Evolutionary conservation across 768 basidiomycete species (phyloP), one percentile per base, ranked within the genome.

Genomic region (Gymnopilus junonius): DNA sequence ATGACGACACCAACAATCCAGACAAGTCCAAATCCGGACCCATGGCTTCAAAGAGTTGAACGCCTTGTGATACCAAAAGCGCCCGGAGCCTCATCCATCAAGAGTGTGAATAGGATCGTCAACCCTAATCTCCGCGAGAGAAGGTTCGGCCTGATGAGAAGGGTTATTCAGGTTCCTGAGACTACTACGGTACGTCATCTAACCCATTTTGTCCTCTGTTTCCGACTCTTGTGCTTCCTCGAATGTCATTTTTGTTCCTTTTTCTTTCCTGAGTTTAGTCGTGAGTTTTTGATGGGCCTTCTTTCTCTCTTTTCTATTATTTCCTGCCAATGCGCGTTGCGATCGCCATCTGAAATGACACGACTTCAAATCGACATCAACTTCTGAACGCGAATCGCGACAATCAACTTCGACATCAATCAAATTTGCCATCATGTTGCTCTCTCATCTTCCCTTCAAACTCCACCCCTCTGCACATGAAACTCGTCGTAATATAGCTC

Each of bases 401-500:
- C 32, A 37, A 55, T 56, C 58, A 56, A 59, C 63, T 17, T 58
- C 59, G 31, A 51, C 55, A 20, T 31, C 64, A 27, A 40, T 15
- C 27, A 43, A 45, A 57, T 32, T 12, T 46, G 17, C 59, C 17
- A 32, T 25, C 57, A 14, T 58, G 29, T 11, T 31, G 31, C 45
- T 23, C 14, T 53, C 59, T 46, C 32, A 46, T 50, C 17, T 53
- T 55, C 34, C 46, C 62, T n/a, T n/a, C n/a, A 50, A 54, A 62
- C 59, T 32, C 20, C 21, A 31, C 53, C 21, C 45, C 32, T 48
- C 59, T 14, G 35, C 29, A 15, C 46, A 48, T 45, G 29, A 20
- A 63, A 43, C 57, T 39, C 45, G 23, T 53, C 57, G n/a, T n/a
- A n/a, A 34, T 34, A 55, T 45, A 88, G 88, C 75, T 80, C 68